Evolutionary conservation across 2,329 filamentous ascomycete species (phyloP).

Genomic region (Alternaria tenuissima): DNA sequence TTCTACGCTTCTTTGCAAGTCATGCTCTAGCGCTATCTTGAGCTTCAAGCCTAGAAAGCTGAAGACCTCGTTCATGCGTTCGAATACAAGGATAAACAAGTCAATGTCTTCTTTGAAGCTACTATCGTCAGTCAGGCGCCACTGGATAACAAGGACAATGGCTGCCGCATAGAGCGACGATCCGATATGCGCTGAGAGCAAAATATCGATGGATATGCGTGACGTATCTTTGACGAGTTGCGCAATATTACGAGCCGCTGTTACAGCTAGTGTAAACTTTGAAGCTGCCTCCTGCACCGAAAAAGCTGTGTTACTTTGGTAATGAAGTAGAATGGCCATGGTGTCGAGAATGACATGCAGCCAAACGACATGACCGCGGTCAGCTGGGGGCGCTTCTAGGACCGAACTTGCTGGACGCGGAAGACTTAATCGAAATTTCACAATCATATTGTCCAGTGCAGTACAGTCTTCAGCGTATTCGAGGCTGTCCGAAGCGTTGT

Average conservation of each 20-base stretch:
- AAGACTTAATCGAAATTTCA: conserved; percentile 39
- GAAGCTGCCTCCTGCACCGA: conserved; percentile 1
- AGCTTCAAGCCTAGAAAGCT: conserved; percentile 40
- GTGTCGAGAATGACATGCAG: conserved; percentile 36
- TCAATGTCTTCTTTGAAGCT: conserved; percentile 37
- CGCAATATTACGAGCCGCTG: conserved; percentile 36
- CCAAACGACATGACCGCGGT: conserved; percentile 36
- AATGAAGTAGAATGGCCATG: conserved; percentile 37
- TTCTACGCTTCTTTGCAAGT: conserved; percentile 25
- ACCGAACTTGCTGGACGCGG: conserved; percentile 34
- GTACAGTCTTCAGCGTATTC: conserved; percentile 37
- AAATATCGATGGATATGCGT: conserved; percentile 34
- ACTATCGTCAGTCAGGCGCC: conserved; percentile 30
- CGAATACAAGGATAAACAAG: conserved; percentile 36
- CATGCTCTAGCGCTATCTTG: conserved; percentile 34
- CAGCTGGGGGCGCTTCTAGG: conserved; percentile 26
- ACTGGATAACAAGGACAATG: conserved; percentile 39
- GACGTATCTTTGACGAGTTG: conserved; percentile 40
- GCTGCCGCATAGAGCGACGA: conserved; percentile 35
- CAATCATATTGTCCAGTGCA: conserved; percentile 33
- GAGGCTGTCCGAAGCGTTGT: conserved; percentile 28
- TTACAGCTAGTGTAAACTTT: conserved; percentile 28
- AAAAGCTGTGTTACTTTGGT: conserved; percentile 14
- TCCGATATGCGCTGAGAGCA: conserved; percentile 36
- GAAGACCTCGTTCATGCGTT: conserved; percentile 39